Percentiles rank a stretch among this genome's conserved stretches.
These are phyloP conservation scores for Acanthamoeba culbertsoni DNA, from an alignment of 208 protist genomes.

Conservation along the genomic window DNA sequence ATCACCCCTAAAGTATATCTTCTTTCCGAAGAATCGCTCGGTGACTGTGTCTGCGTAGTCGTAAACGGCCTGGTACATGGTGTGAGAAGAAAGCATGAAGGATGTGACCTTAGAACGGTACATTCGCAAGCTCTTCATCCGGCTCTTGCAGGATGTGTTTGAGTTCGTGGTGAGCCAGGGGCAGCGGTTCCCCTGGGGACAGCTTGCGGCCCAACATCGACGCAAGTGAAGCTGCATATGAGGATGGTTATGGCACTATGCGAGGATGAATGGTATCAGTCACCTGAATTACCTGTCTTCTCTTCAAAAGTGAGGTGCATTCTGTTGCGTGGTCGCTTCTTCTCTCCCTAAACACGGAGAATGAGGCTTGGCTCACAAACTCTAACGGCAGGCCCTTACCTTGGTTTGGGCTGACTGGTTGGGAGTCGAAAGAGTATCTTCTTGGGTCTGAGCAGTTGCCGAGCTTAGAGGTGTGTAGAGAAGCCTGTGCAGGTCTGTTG, in stretches of 20 bases:
- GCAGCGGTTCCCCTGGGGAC: not conserved
- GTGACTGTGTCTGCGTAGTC: conserved; percentile 58
- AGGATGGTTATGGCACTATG: not conserved
- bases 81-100: not conserved
- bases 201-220: not conserved
- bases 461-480: not conserved
- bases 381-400: too few relatives aligned
- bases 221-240: not conserved
- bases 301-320: conserved; percentile 32
- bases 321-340: conserved; percentile 9
- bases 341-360: not conserved
- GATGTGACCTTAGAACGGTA: not conserved
- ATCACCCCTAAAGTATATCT: conserved; percentile 61
- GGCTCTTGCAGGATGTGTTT: not conserved
- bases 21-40: conserved; percentile 59
- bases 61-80: not conserved
- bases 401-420: not conserved
- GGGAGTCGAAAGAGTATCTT: not conserved
- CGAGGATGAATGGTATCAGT: not conserved
- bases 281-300: not conserved
- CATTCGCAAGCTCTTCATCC: not conserved
- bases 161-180: not conserved
- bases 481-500: not conserved
- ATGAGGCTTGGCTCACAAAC: not conserved
- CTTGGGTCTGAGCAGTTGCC: not conserved